These are phyloP conservation scores for Alternaria novae-zelandiae DNA, from an alignment of 2,329 filamentous ascomycete genomes.

Conservation along the genomic window DNA sequence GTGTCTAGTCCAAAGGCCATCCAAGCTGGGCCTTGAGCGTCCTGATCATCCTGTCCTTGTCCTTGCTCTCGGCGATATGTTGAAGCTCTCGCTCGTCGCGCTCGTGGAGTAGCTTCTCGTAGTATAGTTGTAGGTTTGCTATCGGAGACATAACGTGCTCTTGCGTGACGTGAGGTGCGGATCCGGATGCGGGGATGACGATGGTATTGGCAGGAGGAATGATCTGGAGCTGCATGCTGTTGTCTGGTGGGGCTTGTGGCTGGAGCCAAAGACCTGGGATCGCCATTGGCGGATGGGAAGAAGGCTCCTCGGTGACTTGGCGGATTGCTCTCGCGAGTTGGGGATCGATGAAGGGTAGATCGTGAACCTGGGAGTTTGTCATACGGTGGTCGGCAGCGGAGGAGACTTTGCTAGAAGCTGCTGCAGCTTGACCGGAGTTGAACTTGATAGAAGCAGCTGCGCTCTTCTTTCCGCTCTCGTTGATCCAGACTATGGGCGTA, in stretches of 20 bases:
- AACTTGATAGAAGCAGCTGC: no score
- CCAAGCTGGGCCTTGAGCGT: neutral
- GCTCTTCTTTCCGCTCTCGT: neutral
- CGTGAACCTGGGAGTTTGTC: neutral
- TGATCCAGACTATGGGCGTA: neutral
- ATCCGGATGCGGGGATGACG: no score
- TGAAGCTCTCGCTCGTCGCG: neutral
- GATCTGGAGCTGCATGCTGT: neutral
- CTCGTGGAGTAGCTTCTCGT: neutral
- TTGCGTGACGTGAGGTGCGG: no score
- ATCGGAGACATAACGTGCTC: no score
- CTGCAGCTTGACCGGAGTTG: no score
- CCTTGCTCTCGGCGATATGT: neutral
- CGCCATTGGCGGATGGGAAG: neutral
- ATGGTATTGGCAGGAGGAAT: neutral
- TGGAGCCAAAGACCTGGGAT: neutral
- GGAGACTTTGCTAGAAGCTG: no score
- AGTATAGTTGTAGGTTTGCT: neutral
- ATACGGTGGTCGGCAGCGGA: no score
- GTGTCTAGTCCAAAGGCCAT: no score
- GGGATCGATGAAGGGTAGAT: neutral
- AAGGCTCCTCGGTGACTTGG: neutral
- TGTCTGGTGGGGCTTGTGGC: neutral
- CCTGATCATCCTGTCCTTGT: neutral
- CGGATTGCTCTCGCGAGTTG: neutral